These are phyloP conservation scores for Fusarium ambrosium DNA, from an alignment of 2,329 filamentous ascomycete genomes.

Conservation along the genomic window DNA sequence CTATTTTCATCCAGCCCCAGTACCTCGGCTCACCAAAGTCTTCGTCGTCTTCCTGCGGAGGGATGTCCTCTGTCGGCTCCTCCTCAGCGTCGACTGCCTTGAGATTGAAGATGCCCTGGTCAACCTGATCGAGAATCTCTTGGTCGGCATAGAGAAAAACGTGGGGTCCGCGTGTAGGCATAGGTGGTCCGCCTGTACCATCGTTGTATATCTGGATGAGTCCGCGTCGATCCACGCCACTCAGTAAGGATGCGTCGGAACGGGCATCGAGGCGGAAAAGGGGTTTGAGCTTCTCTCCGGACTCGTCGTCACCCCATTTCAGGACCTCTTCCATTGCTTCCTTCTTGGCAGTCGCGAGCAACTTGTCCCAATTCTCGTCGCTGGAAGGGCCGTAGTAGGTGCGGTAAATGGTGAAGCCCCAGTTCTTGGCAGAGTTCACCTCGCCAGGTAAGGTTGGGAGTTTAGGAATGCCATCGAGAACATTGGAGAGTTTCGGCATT, in stretches of 20 bases:
- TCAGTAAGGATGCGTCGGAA: neutral
- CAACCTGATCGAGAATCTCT: neutral
- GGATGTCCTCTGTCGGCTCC: neutral
- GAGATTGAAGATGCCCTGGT: neutral
- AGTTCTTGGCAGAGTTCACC: neutral
- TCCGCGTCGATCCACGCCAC: neutral
- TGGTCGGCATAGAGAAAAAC: neutral
- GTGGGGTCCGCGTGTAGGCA: neutral
- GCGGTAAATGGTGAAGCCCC: neutral
- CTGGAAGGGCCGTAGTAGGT: neutral
- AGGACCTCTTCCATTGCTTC: neutral
- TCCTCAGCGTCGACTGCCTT: neutral
- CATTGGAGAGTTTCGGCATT: neutral
- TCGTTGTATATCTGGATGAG: neutral
- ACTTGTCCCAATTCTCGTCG: neutral
- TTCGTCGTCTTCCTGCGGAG: neutral
- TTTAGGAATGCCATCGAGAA: neutral
- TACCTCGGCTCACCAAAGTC: neutral
- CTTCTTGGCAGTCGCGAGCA: neutral
- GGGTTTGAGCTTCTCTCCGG: neutral
- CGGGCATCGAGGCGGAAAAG: neutral
- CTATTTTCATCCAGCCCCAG: neutral
- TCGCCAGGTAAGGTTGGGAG: neutral
- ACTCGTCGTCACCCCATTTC: accelerated
- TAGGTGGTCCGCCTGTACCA: neutral